phyloP scores from a whole-genome alignment of 495 filamentous ascomycete genomes.

The Podospora bellae-mahoneyi region DNA sequence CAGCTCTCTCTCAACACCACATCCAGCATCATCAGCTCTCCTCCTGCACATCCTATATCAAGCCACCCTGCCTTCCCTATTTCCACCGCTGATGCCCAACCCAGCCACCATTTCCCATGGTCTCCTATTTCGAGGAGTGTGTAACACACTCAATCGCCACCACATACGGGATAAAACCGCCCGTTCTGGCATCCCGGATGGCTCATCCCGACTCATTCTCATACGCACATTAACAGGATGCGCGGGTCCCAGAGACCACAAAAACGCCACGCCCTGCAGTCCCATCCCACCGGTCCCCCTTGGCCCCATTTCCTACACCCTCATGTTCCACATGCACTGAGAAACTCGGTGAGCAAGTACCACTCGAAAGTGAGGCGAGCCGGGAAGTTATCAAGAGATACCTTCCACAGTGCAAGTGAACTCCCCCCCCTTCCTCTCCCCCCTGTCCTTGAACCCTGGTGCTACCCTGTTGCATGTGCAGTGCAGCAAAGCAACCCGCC shows the following conservation, averaged over 20 bases:
- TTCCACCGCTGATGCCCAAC: background rate
- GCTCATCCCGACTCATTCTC: background rate
- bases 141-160: background rate
- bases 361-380: conserved; percentile 1
- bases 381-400: background rate
- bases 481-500: background rate
- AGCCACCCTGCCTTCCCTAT: background rate
- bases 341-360: background rate
- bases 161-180: background rate
- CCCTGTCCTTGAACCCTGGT: no score
- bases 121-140: background rate
- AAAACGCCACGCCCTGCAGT: conserved; percentile 1
- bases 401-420: background rate
- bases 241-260: background rate
- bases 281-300: conserved; percentile 6
- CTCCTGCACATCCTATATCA: background rate
- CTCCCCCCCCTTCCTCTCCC: background rate
- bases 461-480: background rate
- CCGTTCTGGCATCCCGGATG: background rate
- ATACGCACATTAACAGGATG: background rate
- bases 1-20: background rate
- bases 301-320: background rate
- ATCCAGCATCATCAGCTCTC: background rate
- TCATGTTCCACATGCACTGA: background rate
- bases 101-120: background rate